Evolutionary conservation across 169 alveolate species (phyloP), one percentile per base, ranked within the genome.

Genomic region (Cryptosporidium xiaoi): DNA sequence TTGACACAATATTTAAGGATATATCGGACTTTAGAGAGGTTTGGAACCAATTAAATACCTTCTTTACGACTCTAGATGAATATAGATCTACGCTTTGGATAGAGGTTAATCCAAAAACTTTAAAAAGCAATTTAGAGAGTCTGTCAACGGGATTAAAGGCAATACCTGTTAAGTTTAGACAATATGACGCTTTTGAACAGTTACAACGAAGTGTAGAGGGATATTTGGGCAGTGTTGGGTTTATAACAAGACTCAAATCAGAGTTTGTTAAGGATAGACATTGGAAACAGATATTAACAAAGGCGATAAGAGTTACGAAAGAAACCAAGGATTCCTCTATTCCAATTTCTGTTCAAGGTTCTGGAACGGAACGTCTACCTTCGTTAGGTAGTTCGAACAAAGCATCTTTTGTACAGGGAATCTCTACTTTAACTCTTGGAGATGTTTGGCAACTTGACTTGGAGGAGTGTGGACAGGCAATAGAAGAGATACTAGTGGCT

Each of bases 181-280:
- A 94, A 66, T 97, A 96, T 90, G 99, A 97, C 56, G 98, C 98
- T 3, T 96, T 93, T 92, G 99, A 97, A 51, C 95, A 95, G 33
- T 93, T 95, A 83, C 95, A 95, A 89, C 82, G 91, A 15, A 92
- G 84, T 64, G 83, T 94, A 1, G 83, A 91, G 31, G 84, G 91
- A 6, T 92, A 91, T 48, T 89, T 69, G 33, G 94, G 20, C n/a
- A 65, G 90, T 83, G 8, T 91, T 90, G 68, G 77, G 20, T 50
- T 83, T 90, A 34, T 83, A 96, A 53, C 71, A 91, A 10, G 99
- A 97, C 51, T 83, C 96, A 96, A 97, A 84, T 95, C 98, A 1
- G 99, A 98, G 58, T 97, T 99, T 5, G 95, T 98, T 91, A 97
- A 98, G 90, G 99, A 96, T 27, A 89, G 99, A 31, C 99, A 98